Evolutionary conservation across 169 alveolate genomes (phyloP), one percentile per base, ranked within the genome.

Genomic region (Toxoplasma gondii): DNA sequence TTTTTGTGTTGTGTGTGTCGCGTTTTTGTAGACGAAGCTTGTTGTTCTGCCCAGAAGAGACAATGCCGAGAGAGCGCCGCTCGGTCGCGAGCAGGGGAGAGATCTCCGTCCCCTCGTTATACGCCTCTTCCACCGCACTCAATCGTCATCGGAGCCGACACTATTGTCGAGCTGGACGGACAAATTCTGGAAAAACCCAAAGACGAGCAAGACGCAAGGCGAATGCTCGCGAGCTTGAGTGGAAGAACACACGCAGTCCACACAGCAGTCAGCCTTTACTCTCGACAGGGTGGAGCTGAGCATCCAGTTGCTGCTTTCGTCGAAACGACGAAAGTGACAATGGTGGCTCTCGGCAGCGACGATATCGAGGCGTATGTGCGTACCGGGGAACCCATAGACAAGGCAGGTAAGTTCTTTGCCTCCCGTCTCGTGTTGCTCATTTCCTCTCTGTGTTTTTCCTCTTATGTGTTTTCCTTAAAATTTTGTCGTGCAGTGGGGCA

Each of bases 81-180:
- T 4, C 22, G 22, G 12, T 49, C 58, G 58, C 4, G 58, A 49
- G 58, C 58, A 49, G 58, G 12, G 58, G 58, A 49, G 22, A 49
- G 12, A 4, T 49, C 58, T 49, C 58, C 58, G 22, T 49, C 58
- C 58, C 58, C 58, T 4, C 12, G 22, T 49, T 49, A 7, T 49
- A 7, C 58, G 58, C 58, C 44, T 2, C 88, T 69, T 86, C 93
- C 87, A 44, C 58, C 53, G 17, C 80, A 88, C 80, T 58, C 84
- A 39, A 81, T 91, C 43, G 90, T 91, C 34, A 54, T 91, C 34
- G 88, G 88, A 1, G 94, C 94, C 0, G 94, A 91, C 90, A 91
- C 94, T 16, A 49, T 91, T 9, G 81, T 91, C 34, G 94, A 91
- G 41, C 69, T 91, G 36, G 94, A 91, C 43, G 94, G 94, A 24